Conservation (phyloP, 495 filamentous ascomycete genomes). For the Pyrenula aspistea region DNA sequence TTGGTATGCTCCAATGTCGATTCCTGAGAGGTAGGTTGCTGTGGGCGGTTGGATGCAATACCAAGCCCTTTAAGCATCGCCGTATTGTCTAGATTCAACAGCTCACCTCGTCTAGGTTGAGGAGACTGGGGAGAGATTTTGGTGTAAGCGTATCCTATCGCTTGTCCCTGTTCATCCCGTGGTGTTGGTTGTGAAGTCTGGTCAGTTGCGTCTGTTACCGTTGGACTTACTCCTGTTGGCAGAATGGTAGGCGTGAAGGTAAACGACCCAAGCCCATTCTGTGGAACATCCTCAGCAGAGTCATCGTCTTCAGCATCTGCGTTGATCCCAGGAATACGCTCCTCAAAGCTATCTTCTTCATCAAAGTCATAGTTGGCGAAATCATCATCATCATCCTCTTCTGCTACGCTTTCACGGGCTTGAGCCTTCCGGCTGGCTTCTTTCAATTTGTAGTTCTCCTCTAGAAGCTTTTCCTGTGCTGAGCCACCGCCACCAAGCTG, state of each 20-base stretch:
- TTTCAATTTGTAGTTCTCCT: slow-evolving; percentile 73
- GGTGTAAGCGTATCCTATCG: slow-evolving; percentile 29
- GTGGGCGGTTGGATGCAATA: slow-evolving; percentile 11
- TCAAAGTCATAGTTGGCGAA: slow-evolving; percentile 63
- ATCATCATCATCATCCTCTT: slow-evolving; percentile 43
- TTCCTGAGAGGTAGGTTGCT: slow-evolving; percentile 4
- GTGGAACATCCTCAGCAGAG: slow-evolving; percentile 22
- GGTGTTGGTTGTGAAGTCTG: slow-evolving; percentile 32
- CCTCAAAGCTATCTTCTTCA: slow-evolving; percentile 62
- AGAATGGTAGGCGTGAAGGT: neutral
- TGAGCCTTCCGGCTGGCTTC: slow-evolving; percentile 35
- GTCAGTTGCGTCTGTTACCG: slow-evolving; percentile 13
- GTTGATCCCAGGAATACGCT: slow-evolving; percentile 65
- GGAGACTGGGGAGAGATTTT: neutral
- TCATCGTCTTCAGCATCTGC: slow-evolving; percentile 49
- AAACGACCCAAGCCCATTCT: slow-evolving; percentile 7
- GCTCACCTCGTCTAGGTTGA: neutral
- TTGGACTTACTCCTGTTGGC: neutral
- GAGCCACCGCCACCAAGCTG: slow-evolving; percentile 72
- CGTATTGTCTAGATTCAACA: neutral
- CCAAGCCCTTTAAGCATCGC: slow-evolving; percentile 6
- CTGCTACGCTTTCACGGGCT: slow-evolving; percentile 25
- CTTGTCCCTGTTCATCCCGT: slow-evolving; percentile 35
- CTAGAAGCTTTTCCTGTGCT: slow-evolving; percentile 67
- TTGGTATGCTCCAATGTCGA: no score